These are phyloP conservation scores for Pyronema omphalodes DNA, from an alignment of 495 filamentous ascomycete species.

Conservation along the genomic window DNA sequence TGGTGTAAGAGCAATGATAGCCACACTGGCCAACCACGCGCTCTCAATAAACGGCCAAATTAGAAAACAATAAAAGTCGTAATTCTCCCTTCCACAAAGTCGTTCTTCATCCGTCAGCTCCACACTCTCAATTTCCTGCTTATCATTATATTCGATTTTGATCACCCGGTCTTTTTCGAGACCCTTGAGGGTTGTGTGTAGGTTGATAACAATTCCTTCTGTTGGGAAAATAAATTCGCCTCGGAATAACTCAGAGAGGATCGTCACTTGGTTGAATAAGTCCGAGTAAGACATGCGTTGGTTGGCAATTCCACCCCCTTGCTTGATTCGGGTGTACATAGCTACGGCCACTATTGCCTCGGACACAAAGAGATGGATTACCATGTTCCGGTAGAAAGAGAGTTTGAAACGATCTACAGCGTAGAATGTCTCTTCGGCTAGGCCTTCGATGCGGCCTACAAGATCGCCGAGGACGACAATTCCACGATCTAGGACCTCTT, in stretches of 20 bases:
- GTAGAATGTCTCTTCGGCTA: constrained; percentile 78
- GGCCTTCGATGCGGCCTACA: constrained; percentile 55
- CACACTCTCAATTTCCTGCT: constrained; percentile 40
- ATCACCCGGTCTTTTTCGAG: constrained; percentile 73
- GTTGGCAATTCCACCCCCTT: constrained; percentile 60
- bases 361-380: constrained; percentile 89
- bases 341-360: constrained; percentile 75
- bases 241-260: constrained; percentile 82
- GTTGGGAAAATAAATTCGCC: constrained; percentile 94
- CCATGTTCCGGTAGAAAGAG: constrained; percentile 97
- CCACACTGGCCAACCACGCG: constrained; percentile 73
- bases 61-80: constrained; percentile 94
- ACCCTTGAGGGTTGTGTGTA: constrained; percentile 55
- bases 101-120: constrained; percentile 63
- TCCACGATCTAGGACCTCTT: constrained; percentile 69
- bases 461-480: constrained; percentile 81
- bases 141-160: constrained; percentile 30
- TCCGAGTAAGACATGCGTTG: constrained; percentile 59
- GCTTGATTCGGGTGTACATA: constrained; percentile 78
- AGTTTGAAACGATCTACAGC: constrained; percentile 93
- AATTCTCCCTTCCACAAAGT: constrained; percentile 68
- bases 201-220: constrained; percentile 58
- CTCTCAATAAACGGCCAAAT: constrained; percentile 97
- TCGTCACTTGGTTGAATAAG: constrained; percentile 58
- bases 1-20: constrained; percentile 67